A percentile compares a stretch with the other conserved stretches of the same genome.
These are phyloP conservation scores for Amesomyces nigricolor DNA, from an alignment of 2,329 filamentous ascomycete genomes.

Conservation along the genomic window DNA sequence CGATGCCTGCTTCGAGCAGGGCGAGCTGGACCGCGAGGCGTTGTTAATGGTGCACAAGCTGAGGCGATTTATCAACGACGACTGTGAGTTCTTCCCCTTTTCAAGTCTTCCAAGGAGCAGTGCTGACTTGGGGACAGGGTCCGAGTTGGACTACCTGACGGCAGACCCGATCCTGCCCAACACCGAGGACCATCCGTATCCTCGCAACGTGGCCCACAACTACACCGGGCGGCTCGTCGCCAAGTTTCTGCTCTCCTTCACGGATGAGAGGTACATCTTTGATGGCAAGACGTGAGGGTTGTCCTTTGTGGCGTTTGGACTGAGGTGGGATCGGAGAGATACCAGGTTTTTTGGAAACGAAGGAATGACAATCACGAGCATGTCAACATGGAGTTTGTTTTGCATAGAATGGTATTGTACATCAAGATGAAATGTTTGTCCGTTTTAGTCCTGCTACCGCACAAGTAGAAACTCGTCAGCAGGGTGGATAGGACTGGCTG, in stretches of 20 bases:
- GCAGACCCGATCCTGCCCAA: slow-evolving; percentile 44
- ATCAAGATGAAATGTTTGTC: slow-evolving; percentile 44
- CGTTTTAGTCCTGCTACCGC: slow-evolving; percentile 59
- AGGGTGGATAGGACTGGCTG: slow-evolving; percentile 64
- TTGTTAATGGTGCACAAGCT: slow-evolving; percentile 42
- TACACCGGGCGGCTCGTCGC: slow-evolving; percentile 50
- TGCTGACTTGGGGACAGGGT: slow-evolving; percentile 28
- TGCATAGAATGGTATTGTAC: not conserved
- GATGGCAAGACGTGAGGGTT: slow-evolving; percentile 13
- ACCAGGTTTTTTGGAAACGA: not conserved
- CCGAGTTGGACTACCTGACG: slow-evolving; percentile 41
- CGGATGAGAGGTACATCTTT: slow-evolving; percentile 38
- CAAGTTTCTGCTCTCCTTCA: slow-evolving; percentile 52
- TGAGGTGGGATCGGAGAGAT: not conserved
- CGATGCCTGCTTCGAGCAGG: slow-evolving; percentile 35
- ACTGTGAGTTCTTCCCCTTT: slow-evolving; percentile 36
- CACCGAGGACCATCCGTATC: slow-evolving; percentile 41
- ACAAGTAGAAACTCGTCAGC: slow-evolving; percentile 48
- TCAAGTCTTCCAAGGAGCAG: not conserved
- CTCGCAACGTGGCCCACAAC: slow-evolving; percentile 43
- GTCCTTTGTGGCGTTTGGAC: not conserved
- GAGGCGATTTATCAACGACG: slow-evolving; percentile 38
- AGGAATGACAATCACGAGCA: not conserved
- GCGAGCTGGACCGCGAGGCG: slow-evolving; percentile 43
- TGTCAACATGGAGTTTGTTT: not conserved